A percentile compares a stretch with the other conserved stretches of the same genome.
Conservation (phyloP, 805 yeast species). For the Yamadazyma paraphyllophila region DNA sequence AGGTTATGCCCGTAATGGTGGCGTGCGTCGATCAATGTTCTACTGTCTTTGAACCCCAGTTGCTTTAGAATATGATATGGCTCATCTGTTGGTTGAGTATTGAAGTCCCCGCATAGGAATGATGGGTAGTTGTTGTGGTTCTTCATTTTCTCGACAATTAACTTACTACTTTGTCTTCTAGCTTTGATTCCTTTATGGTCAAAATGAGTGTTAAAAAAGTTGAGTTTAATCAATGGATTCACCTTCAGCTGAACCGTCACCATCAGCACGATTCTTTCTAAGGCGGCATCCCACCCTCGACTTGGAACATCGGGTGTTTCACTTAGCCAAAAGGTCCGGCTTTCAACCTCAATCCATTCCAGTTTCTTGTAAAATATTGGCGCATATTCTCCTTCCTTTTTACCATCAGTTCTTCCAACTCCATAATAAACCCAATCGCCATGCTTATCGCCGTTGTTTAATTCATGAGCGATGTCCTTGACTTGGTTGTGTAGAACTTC, state of each 20-base stretch:
- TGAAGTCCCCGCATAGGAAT: conserved; percentile 43
- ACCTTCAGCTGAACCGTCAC: conserved; percentile 30
- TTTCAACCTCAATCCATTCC: conserved; percentile 33
- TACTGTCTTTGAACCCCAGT: conserved; percentile 27
- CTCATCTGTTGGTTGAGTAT: conserved; percentile 40
- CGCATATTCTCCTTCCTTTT: conserved; percentile 30
- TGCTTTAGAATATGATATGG: conserved; percentile 38
- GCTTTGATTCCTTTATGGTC: conserved; percentile 41
- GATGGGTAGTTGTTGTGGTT: conserved; percentile 31
- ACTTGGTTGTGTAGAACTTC: conserved; percentile 46
- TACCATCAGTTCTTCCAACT: conserved; percentile 36
- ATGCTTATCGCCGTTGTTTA: conserved; percentile 22
- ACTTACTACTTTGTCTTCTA: conserved; percentile 30
- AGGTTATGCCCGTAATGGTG: conserved; percentile 40
- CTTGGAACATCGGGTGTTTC: conserved; percentile 46
- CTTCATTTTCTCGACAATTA: conserved; percentile 35
- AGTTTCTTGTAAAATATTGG: conserved; percentile 32
- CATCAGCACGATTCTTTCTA: conserved; percentile 40
- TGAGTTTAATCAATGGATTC: conserved; percentile 28
- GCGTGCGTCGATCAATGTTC: conserved; percentile 27
- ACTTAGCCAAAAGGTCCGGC: conserved; percentile 39
- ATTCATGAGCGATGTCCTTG: conserved; percentile 21
- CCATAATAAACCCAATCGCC: conserved; percentile 37
- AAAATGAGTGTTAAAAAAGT: conserved; percentile 42
- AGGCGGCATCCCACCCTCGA: conserved; percentile 43